Base-by-base conservation (phyloP, 1,284 basidiomycete genomes). In the Marasmius oreades region DNA sequence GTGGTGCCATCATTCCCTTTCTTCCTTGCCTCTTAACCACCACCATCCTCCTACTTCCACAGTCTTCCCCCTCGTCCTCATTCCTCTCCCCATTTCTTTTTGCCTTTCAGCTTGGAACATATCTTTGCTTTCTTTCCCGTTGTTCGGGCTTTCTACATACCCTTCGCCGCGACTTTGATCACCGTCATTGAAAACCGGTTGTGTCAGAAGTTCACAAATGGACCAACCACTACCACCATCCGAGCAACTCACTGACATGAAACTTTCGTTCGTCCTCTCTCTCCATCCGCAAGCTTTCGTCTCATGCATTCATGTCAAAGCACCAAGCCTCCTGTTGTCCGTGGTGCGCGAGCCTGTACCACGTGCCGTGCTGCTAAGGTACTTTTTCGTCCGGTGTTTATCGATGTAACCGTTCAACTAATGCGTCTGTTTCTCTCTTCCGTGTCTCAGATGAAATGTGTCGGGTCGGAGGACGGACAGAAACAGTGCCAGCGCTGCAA, bases 331-430 rank as follows among this genome's bases (percentile, higher is more conserved):
- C 59, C 61, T 36, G 57, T 60, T 36, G 53, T 62, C 14, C 61
- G 61, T 23, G 61, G 61, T 53, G 61, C 61, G 11, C 44, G 60
- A 52, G 59, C 59, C 11, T 57, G 59, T 51, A 60, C 59, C 20
- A 88, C 90, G 64, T 92, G 90, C 70, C 83, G 90, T 48, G 79
- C 82, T 53, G 90, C 90, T 64, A 92, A 92, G 81, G 90, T 86
- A 67, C 42, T 56, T 57, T 57, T 18, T 42, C 24, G 20, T 42
- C 39, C 39, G 39, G 39, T 20, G 39, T 42, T 42, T 50, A 31
- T 33, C 28, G n/a, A 31, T 48, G 12, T 24, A 57, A 61, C 57
- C 58, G 51, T 55, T 51, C 53, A 54, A 58, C 56, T 55, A 45
- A 52, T 60, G 55, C 59, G 50, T 52, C 60, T 59, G n/a, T n/a